A percentile compares a stretch with the other conserved stretches of the same genome.
Conservation (phyloP, 2,329 filamentous ascomycete genomes). For the Meredithiella fracta region DNA sequence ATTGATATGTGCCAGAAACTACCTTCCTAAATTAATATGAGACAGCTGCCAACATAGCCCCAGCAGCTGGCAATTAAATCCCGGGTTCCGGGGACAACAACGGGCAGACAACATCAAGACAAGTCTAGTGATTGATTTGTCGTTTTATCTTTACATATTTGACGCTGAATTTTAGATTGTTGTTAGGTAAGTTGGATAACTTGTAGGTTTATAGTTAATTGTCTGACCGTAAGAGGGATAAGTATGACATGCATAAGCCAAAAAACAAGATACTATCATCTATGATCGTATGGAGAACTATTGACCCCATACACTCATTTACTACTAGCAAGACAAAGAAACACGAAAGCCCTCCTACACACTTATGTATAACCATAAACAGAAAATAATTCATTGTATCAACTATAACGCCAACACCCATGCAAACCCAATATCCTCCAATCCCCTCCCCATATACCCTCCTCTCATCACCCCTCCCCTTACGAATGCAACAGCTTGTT, state of each 20-base stretch:
- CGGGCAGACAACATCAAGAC: too few relatives aligned
- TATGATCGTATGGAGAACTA: too few relatives aligned
- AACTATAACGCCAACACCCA: slow-evolving; percentile 8
- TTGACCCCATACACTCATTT: too few relatives aligned
- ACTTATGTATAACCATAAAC: not conserved
- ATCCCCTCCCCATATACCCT: not conserved
- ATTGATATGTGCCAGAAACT: not conserved
- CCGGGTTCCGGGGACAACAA: not conserved
- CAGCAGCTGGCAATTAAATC: not conserved
- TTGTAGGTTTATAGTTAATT: too few relatives aligned
- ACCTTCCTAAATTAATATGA: not conserved
- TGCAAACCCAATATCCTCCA: slow-evolving; percentile 6
- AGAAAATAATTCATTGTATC: not conserved
- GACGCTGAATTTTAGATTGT: not conserved
- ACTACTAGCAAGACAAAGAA: too few relatives aligned
- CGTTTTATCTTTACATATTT: too few relatives aligned
- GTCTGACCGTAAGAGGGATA: too few relatives aligned
- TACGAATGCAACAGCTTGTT: slow-evolving; percentile 64
- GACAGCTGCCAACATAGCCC: not conserved
- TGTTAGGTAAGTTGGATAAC: not conserved
- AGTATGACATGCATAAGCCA: not conserved
- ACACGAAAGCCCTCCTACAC: too few relatives aligned
- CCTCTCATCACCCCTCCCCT: not conserved
- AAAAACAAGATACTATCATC: too few relatives aligned
- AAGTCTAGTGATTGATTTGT: too few relatives aligned